phyloP scores from a whole-genome alignment of 78 protist genomes.

The Guillardia theta region DNA sequence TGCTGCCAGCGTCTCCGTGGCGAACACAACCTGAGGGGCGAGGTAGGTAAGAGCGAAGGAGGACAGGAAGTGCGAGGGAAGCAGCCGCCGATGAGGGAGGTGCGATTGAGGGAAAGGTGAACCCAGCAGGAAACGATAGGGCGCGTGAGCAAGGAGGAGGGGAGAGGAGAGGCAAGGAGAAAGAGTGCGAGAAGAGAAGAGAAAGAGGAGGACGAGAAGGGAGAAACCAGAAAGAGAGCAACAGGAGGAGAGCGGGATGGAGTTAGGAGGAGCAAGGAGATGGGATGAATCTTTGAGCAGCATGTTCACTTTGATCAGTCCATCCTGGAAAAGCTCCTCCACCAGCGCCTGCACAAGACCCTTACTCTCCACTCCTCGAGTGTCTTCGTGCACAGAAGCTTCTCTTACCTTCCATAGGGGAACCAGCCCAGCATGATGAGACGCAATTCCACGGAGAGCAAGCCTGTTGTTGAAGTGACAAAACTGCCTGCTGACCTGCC shows the following conservation, averaged over 20 bases:
- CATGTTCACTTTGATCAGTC: background rate
- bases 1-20: slow-evolving; percentile 20
- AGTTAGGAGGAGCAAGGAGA: background rate
- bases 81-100: background rate
- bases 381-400: no score
- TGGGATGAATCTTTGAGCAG: background rate
- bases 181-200: background rate
- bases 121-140: background rate
- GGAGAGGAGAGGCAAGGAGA: background rate
- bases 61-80: background rate
- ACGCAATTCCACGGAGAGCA: background rate
- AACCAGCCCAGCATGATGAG: background rate
- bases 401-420: slow-evolving; percentile 26
- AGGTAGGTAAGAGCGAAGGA: background rate
- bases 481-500: background rate
- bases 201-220: background rate
- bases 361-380: no score
- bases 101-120: background rate
- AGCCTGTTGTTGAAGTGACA: background rate
- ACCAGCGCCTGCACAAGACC: no score
- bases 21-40: background rate
- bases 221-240: background rate
- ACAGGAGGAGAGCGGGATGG: background rate
- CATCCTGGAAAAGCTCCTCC: background rate
- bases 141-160: background rate